phyloP scores from a whole-genome alignment of 225 moss, liverwort and hornwort species.

The Climacium dendroides region DNA sequence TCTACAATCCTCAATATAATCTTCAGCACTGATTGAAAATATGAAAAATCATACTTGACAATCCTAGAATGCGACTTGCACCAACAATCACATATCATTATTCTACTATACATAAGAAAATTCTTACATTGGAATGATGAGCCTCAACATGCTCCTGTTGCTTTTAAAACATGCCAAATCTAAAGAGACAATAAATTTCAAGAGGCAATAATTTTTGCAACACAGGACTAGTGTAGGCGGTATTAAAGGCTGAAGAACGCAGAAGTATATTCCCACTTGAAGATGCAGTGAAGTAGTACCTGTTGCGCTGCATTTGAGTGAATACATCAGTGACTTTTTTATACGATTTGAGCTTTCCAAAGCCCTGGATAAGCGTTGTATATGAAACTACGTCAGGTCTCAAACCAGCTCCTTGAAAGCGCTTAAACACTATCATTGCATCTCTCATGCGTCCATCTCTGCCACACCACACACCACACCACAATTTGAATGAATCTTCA shows the following conservation, averaged over 20 bases:
- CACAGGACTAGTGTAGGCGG: neutral
- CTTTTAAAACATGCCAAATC: neutral
- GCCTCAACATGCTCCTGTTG: neutral
- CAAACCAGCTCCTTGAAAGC: conserved; percentile 34
- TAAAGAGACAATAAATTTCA: neutral
- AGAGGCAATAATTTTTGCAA: neutral
- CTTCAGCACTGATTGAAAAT: neutral
- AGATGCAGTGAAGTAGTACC: neutral
- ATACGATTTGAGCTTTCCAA: conserved; percentile 42
- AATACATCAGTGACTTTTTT: conserved; percentile 43
- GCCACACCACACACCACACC: neutral
- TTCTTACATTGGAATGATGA: neutral
- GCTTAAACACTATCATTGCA: conserved; percentile 36
- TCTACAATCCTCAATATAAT: no score
- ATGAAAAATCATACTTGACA: neutral
- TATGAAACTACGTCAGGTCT: conserved; percentile 50
- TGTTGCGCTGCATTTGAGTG: conserved; percentile 34
- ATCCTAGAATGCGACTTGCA: neutral
- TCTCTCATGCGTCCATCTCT: conserved; percentile 57
- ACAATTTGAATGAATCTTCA: neutral
- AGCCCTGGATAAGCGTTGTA: conserved; percentile 48
- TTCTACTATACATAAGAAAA: neutral
- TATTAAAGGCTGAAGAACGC: neutral
- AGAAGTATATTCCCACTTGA: neutral
- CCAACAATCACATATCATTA: neutral